These are phyloP conservation scores for Hypoxylon sp. DNA, from an alignment of 2,329 filamentous ascomycete species.

Conservation along the genomic window DNA sequence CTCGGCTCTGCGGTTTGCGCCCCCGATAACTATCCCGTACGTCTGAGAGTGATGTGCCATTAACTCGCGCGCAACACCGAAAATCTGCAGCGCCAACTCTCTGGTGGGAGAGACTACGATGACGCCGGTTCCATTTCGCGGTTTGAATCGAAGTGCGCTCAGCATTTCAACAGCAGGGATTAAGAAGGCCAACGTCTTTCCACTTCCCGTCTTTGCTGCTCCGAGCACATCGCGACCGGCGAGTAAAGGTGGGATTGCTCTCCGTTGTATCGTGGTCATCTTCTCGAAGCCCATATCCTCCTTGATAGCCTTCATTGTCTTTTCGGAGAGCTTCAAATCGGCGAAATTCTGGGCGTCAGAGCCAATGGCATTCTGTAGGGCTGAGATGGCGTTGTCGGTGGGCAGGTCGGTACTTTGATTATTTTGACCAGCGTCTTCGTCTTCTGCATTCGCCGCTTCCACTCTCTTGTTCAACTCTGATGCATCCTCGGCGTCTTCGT, in stretches of 20 bases:
- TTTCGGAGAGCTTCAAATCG: slow-evolving; percentile 87
- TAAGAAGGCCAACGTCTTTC: slow-evolving; percentile 95
- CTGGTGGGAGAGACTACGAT: slow-evolving; percentile 94
- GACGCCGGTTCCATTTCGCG: slow-evolving; percentile 88
- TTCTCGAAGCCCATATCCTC: slow-evolving; percentile 92
- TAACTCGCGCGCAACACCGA: slow-evolving; percentile 92
- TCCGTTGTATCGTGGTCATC: slow-evolving; percentile 95
- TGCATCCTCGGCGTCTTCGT: slow-evolving; percentile 45
- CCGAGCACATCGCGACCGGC: slow-evolving; percentile 94
- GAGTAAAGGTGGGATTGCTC: slow-evolving; percentile 88
- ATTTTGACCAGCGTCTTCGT: slow-evolving; percentile 47
- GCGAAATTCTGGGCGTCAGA: slow-evolving; percentile 78
- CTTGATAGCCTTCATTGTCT: slow-evolving; percentile 86
- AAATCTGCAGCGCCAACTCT: slow-evolving; percentile 95
- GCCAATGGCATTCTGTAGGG: slow-evolving; percentile 70
- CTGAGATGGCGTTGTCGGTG: slow-evolving; percentile 58
- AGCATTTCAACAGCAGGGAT: slow-evolving; percentile 97
- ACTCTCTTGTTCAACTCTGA: slow-evolving; percentile 45
- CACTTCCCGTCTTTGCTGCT: slow-evolving; percentile 91
- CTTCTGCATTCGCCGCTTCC: slow-evolving; percentile 47
- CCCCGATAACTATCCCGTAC: slow-evolving; percentile 95
- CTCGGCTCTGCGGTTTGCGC: slow-evolving; percentile 90
- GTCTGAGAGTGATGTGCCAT: slow-evolving; percentile 93
- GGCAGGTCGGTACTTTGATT: slow-evolving; percentile 41
- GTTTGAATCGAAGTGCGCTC: slow-evolving; percentile 91